Percentiles rank a stretch among this genome's conserved stretches.
These are phyloP conservation scores for Fraxinus velutina DNA, from an alignment of 305 asterid species.

Conservation along the genomic window DNA sequence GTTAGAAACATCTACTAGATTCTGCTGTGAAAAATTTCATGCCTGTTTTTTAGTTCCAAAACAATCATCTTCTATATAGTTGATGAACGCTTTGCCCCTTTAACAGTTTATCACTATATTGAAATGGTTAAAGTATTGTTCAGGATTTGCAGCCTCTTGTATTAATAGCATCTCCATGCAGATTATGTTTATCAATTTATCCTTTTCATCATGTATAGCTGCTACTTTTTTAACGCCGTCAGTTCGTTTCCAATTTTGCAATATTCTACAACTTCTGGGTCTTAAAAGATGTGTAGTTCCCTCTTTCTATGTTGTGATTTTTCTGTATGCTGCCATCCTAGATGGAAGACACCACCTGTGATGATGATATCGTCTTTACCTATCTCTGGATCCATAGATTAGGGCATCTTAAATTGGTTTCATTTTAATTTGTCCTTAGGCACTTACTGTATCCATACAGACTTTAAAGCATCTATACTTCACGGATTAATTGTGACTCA, in stretches of 20 bases:
- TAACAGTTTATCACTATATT: neutral
- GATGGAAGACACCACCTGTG: constrained; percentile 20
- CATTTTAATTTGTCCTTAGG: neutral
- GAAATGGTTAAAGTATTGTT: neutral
- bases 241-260: constrained; percentile 15
- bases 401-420: neutral
- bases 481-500: neutral
- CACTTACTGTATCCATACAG: constrained; percentile 7
- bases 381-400: constrained; percentile 5
- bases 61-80: neutral
- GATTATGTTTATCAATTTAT: neutral
- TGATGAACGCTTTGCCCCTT: neutral
- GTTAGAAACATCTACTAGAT: neutral
- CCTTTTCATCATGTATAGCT: neutral
- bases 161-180: neutral
- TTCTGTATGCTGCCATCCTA: constrained; percentile 21
- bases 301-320: constrained; percentile 10
- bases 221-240: constrained; percentile 8
- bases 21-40: neutral
- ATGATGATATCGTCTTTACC: constrained; percentile 12
- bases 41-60: neutral
- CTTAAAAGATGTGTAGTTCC: constrained; percentile 9
- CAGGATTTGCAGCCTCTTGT: neutral
- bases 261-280: neutral
- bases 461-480: neutral